Percentiles rank a stretch among this genome's conserved stretches.
Conservation (phyloP, 2,329 filamentous ascomycete species). For the Fusarium sp. region DNA sequence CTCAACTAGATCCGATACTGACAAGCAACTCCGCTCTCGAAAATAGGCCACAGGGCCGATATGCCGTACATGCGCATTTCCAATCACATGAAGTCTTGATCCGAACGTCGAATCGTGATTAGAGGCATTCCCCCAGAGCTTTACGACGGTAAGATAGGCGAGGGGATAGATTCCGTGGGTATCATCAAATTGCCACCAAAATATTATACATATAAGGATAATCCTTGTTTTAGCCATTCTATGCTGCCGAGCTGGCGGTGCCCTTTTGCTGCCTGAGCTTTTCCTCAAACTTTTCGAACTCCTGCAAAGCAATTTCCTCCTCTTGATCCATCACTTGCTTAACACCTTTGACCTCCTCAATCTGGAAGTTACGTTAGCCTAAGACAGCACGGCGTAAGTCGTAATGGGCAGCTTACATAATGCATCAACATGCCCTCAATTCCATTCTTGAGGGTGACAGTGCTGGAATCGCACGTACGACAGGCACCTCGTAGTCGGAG, state of each 20-base stretch:
- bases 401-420: constrained; percentile 69
- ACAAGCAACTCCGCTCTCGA: neutral
- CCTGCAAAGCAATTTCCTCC: constrained; percentile 84
- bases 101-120: neutral
- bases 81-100: neutral
- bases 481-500: constrained; percentile 93
- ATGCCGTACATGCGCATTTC: neutral
- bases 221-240: neutral
- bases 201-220: constrained; percentile 35
- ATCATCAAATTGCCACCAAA: constrained; percentile 39
- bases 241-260: constrained; percentile 22
- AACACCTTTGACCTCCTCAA: constrained; percentile 94
- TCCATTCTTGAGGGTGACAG: constrained; percentile 94
- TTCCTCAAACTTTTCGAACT: constrained; percentile 96
- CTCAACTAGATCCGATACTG: neutral
- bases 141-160: neutral
- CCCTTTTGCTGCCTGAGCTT: constrained; percentile 69
- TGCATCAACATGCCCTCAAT: constrained; percentile 99
- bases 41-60: neutral
- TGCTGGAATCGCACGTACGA: constrained; percentile 95
- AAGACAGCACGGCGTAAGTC: neutral
- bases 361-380: constrained; percentile 62
- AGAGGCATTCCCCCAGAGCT: neutral
- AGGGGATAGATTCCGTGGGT: constrained; percentile 33
- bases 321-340: constrained; percentile 91